A percentile compares a stretch with the other conserved stretches of the same genome.
phyloP scores from a whole-genome alignment of 2,329 filamentous ascomycete species.

The Macrophomina phaseolina region DNA sequence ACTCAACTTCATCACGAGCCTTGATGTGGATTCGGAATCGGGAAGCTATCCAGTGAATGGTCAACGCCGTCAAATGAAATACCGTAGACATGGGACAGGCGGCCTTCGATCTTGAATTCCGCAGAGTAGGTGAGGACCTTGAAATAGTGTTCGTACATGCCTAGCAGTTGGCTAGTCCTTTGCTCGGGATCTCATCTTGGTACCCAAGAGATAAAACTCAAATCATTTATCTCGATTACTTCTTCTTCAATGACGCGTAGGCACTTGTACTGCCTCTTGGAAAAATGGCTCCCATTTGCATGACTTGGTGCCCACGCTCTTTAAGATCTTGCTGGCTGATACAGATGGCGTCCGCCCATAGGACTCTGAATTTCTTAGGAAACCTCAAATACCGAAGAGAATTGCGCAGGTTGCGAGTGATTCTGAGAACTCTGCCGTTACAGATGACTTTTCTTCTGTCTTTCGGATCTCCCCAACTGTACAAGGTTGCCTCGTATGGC shows the following conservation, averaged over 20 bases:
- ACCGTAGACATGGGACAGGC: too few relatives aligned
- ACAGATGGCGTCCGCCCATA: not conserved
- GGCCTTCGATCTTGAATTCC: too few relatives aligned
- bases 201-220: not conserved
- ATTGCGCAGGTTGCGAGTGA: not conserved
- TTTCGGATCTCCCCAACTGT: not conserved
- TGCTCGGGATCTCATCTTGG: not conserved
- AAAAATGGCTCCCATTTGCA: not conserved
- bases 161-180: not conserved
- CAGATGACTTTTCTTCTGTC: not conserved
- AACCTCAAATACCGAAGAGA: not conserved
- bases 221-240: not conserved
- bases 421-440: not conserved
- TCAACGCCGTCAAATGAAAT: too few relatives aligned
- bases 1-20: too few relatives aligned
- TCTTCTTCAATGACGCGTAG: not conserved
- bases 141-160: too few relatives aligned
- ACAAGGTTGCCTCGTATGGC: not conserved
- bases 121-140: too few relatives aligned
- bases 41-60: too few relatives aligned
- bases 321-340: not conserved
- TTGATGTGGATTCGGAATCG: too few relatives aligned
- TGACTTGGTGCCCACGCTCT: not conserved
- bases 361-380: not conserved
- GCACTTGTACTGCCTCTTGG: not conserved